phyloP scores from a whole-genome alignment of 148 eudicot species.

The Rhododendron ferrugineum region DNA sequence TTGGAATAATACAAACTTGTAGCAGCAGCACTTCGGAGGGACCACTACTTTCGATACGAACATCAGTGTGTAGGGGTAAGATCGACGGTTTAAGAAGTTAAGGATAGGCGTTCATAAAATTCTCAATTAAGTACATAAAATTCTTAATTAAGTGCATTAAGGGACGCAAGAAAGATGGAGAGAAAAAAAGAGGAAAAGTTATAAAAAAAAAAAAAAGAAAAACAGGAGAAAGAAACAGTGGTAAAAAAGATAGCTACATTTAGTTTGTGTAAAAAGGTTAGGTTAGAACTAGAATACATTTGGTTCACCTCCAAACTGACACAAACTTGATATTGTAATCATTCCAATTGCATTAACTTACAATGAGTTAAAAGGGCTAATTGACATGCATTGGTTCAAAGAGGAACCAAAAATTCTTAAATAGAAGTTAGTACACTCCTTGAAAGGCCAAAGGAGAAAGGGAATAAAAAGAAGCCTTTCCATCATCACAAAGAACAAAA shows the following conservation, averaged over 20 bases:
- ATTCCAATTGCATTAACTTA: background rate
- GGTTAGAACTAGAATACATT: background rate
- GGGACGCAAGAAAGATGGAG: background rate
- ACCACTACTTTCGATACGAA: background rate
- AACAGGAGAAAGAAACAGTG: background rate
- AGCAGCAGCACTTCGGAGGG: background rate
- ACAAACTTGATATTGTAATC: background rate
- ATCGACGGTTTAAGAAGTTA: background rate
- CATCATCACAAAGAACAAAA: background rate
- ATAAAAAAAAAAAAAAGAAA: background rate
- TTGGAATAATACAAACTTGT: background rate
- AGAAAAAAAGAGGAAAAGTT: background rate
- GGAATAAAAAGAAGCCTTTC: background rate
- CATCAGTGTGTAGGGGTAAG: background rate
- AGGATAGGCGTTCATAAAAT: background rate
- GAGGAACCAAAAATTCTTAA: background rate
- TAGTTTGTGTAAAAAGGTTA: background rate
- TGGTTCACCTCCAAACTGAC: background rate
- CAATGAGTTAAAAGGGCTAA: background rate
- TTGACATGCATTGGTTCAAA: background rate
- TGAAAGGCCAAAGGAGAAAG: background rate
- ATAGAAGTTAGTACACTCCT: background rate
- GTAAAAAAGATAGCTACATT: background rate
- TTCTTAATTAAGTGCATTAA: too few species aligned
- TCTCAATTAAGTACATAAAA: background rate